phyloP scores from a whole-genome alignment of 257 asterid genomes.

The Capsicum pubescens region DNA sequence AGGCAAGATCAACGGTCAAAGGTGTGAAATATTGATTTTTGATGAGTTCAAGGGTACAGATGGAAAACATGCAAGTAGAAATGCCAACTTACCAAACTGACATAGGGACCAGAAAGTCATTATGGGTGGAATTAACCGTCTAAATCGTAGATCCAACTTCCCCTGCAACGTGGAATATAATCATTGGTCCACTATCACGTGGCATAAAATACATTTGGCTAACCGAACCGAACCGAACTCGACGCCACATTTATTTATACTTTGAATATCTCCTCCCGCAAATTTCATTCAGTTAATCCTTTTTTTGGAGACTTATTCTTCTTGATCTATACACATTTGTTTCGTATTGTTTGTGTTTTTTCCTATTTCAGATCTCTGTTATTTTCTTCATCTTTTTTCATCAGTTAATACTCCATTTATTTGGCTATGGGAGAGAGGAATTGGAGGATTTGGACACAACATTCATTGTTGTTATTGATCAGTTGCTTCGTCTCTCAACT shows the following conservation, averaged over 20 bases:
- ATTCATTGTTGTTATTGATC: conserved; percentile 50
- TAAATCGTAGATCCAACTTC: conserved; percentile 29
- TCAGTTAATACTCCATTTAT: background rate
- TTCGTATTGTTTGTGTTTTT: no score
- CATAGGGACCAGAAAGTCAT: no score
- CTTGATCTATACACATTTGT: conserved; percentile 37
- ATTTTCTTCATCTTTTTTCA: background rate
- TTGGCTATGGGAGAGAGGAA: background rate
- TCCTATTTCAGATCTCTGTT: background rate
- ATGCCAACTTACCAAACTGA: no score
- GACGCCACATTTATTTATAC: conserved; percentile 39
- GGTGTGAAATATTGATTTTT: no score
- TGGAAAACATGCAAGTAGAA: no score
- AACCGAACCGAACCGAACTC: conserved; percentile 39
- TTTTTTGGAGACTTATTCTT: conserved; percentile 28
- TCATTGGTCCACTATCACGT: conserved; percentile 33
- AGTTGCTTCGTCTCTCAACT: conserved; percentile 71
- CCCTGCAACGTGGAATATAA: conserved; percentile 28
- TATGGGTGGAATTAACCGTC: no score
- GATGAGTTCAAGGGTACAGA: no score
- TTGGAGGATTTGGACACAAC: conserved; percentile 50
- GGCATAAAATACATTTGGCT: conserved; percentile 54
- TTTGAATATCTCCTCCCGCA: conserved; percentile 10
- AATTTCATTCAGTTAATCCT: conserved; percentile 16
- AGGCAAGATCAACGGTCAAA: no score